Evolutionary conservation across 2,329 filamentous ascomycete species (phyloP), one percentile per base, ranked within the genome.

Genomic region (Acrocalymma vagum): DNA sequence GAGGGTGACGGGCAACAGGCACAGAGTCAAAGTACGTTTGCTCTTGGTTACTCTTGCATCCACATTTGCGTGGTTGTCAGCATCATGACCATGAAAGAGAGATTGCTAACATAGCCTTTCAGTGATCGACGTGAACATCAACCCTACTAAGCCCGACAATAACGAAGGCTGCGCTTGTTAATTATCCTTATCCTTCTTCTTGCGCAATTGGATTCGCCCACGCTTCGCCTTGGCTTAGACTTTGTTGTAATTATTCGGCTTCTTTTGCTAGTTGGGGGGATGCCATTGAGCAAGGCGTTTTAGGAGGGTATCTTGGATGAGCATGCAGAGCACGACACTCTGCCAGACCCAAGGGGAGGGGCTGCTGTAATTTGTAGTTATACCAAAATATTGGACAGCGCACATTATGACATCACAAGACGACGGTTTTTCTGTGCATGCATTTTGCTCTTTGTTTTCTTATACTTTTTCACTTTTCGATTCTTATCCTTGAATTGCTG

Each of bases 81-180:
- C n/a, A n/a, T n/a, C n/a, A n/a, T n/a, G n/a, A n/a, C n/a, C n/a
- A n/a, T n/a, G 3, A 17, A 10, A 17, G 2, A 6, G 3, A 6
- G 11, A 8, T 14, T 29, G 38, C 62, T 72, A 41, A 72, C 41
- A 11, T 13, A 27, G 3, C 28, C 42, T 14, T 29, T 18, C 60
- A 94, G 90, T 94, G 88, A 95, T 95, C 66, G 90, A 95, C 74
- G 90, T 95, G 58, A 94, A 93, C 74, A 92, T 91, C 65, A 90
- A 84, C 72, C 82, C 82, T 39, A 80, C 82, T 57, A 76, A 79
- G 53, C 82, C 84, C n/a, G n/a, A 45, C 75, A 83, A 51, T 80
- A 79, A 64, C 88, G 92, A 71, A 60, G 58, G 49, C 58, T 61
- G 27, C 70, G 68, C 60, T 54, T 71, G 68, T 51, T 71, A 62